Evolutionary conservation across 129 eudicot species (phyloP).

Genomic region (Flaveria trinervia): DNA sequence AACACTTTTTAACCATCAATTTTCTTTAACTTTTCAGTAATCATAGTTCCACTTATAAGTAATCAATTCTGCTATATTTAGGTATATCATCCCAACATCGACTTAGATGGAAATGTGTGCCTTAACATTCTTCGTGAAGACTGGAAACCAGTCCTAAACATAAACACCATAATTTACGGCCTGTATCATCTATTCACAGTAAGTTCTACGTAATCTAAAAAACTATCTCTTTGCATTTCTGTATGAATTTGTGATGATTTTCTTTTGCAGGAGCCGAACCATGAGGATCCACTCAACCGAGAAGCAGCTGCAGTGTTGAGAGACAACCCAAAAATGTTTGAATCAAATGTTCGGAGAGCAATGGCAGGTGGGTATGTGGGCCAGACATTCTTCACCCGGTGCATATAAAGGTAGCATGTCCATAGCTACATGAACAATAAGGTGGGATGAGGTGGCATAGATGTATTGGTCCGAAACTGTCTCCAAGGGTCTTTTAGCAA

Average conservation of each 20-base stretch:
- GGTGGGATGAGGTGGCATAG: constrained; percentile 25
- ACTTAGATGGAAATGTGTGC: constrained; percentile 93
- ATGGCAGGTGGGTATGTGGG: constrained; percentile 86
- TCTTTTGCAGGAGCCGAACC: constrained; percentile 62
- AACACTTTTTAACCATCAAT: not conserved
- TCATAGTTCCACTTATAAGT: not conserved
- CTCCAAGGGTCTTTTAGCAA: constrained; percentile 30
- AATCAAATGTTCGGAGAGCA: constrained; percentile 78
- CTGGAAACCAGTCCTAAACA: constrained; percentile 96
- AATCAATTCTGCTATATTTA: constrained; percentile 19
- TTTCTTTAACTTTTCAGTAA: not conserved
- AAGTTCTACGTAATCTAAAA: constrained; percentile 5
- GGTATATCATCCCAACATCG: constrained; percentile 89
- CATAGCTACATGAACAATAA: constrained; percentile 13
- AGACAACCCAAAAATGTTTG: constrained; percentile 78
- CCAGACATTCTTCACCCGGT: constrained; percentile 60
- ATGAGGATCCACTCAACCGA: constrained; percentile 80
- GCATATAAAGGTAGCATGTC: constrained; percentile 39
- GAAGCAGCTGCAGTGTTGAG: constrained; percentile 87
- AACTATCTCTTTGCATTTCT: not conserved
- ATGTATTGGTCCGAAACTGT: constrained; percentile 30
- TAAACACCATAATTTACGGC: constrained; percentile 89
- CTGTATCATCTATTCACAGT: constrained; percentile 93
- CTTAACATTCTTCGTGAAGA: constrained; percentile 98
- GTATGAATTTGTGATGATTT: not conserved